Evolutionary conservation across 306 rosid genomes (phyloP).

Genomic region (Trichosanthes truncata): DNA sequence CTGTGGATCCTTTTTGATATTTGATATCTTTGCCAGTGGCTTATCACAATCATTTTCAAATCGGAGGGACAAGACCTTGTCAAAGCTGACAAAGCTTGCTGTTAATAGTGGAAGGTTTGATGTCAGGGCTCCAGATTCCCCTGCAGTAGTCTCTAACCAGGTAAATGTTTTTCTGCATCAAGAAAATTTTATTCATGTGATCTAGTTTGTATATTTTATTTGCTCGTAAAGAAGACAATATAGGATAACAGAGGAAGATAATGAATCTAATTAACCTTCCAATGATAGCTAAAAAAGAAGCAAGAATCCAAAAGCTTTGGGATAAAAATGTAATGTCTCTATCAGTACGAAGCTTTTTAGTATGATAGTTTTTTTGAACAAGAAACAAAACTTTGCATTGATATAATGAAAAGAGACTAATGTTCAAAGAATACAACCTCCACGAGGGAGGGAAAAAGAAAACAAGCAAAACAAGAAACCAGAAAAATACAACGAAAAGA

Average conservation of each 20-base stretch:
- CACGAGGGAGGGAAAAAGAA: too few species aligned
- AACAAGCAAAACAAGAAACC: too few species aligned
- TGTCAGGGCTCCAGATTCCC: constrained; percentile 63
- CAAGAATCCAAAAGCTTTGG: background rate
- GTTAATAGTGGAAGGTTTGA: constrained; percentile 62
- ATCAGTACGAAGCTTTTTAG: background rate
- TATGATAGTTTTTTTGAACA: too few species aligned
- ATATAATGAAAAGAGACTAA: too few species aligned
- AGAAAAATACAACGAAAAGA: too few species aligned
- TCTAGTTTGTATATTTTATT: too few species aligned
- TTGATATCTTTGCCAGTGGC: constrained; percentile 32
- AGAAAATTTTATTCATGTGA: constrained; percentile 9
- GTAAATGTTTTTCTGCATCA: constrained; percentile 30
- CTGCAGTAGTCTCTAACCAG: constrained; percentile 60
- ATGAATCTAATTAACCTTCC: background rate
- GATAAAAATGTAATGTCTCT: background rate
- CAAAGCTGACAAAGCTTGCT: constrained; percentile 74
- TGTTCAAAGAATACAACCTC: too few species aligned
- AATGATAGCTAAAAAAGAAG: background rate
- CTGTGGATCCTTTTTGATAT: background rate
- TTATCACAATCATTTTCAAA: constrained; percentile 60
- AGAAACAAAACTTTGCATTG: too few species aligned
- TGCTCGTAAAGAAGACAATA: background rate
- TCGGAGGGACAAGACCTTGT: constrained; percentile 60
- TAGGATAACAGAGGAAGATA: background rate